These are phyloP conservation scores for Plectosphaerella sp. DNA, from an alignment of 2,329 filamentous ascomycete species.

Conservation along the genomic window DNA sequence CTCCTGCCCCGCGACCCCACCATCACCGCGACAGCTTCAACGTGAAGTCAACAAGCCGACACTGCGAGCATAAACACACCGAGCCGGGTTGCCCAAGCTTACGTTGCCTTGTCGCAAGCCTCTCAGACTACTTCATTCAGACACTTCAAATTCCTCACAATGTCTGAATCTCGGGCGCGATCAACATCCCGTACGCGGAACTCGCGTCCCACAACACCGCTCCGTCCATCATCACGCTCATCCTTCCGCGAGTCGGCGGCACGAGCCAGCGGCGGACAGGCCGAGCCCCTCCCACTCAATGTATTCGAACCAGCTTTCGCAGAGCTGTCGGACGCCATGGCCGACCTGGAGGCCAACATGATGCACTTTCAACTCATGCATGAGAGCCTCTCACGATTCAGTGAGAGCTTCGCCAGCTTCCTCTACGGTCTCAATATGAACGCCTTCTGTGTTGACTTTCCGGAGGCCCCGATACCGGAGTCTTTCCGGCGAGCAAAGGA, in stretches of 20 bases:
- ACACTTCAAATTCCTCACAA: neutral
- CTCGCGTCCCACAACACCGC: conserved; percentile 84
- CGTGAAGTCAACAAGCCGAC: too few relatives aligned
- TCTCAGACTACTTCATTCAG: neutral
- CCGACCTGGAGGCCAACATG: conserved; percentile 94
- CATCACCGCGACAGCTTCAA: too few relatives aligned
- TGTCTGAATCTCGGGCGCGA: conserved; percentile 16
- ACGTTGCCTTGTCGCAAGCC: neutral
- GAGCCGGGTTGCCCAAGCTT: too few relatives aligned
- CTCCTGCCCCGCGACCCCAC: too few relatives aligned
- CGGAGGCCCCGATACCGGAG: conserved; percentile 82
- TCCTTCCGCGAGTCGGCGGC: conserved; percentile 74
- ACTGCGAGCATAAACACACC: too few relatives aligned
- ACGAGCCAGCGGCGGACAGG: conserved; percentile 44
- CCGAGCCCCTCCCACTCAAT: conserved; percentile 66
- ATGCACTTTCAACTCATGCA: conserved; percentile 97
- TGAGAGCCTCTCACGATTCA: conserved; percentile 87
- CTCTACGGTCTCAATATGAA: conserved; percentile 98
- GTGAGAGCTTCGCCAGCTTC: conserved; percentile 93
- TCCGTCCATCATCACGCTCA: conserved; percentile 84
- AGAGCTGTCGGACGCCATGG: conserved; percentile 89
- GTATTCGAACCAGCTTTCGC: conserved; percentile 85
- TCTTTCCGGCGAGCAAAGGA: conserved; percentile 69
- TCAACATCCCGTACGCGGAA: conserved; percentile 59
- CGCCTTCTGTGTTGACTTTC: conserved; percentile 96